Base-by-base conservation (phyloP, 78 protist genomes). In the Acrasis kona region DNA sequence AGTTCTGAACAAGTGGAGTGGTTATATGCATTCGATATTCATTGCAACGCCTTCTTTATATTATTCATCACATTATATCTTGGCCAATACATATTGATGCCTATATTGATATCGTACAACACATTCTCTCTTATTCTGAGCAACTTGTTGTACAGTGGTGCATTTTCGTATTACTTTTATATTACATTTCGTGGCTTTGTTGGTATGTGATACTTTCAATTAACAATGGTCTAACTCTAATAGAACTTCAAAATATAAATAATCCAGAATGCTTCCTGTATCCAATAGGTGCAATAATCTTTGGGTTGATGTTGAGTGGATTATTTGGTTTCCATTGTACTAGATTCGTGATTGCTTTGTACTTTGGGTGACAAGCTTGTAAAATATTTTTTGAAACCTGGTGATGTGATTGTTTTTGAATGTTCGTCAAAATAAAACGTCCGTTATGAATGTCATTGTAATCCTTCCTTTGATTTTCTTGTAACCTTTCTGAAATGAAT, bases 1-100 rank as follows among this genome's bases (percentile, higher is more conserved):
- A 40, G 2, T 37, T 1, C 31, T 61, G 57, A 28, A 41, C 80
- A 5, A 27, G 93, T 96, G 29, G 99, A 96, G 68, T 93, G 95
- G 93, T 41, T 71, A 6, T 95, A 93, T 39, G 83, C 93, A 3
- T 95, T 95, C 37, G 99, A 96, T 65, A 79, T 96, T 31, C 99
- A 96, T 71, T 96, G 99, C 85, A 96, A 96, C 78, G 40, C 92
- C 37, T 93, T 85, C 74, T 85, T 94, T 76, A 89, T 93, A 12
- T 69, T 91, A 29, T 78, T 90, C 42, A 69, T 95, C 34, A 4
- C 87, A 32, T 40, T 84, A 34, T 70, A 84, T 66, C 95, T 84
- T 28, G 31, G 84, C 32, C 99, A 94, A 66, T 67, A 72, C 75
- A 12, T 89, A 50, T 61, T 87, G 35, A 76, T 91, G 32, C 90